Evolutionary conservation across 768 basidiomycete species (phyloP).

Genomic region (Rhodotorula taiwanensis): DNA sequence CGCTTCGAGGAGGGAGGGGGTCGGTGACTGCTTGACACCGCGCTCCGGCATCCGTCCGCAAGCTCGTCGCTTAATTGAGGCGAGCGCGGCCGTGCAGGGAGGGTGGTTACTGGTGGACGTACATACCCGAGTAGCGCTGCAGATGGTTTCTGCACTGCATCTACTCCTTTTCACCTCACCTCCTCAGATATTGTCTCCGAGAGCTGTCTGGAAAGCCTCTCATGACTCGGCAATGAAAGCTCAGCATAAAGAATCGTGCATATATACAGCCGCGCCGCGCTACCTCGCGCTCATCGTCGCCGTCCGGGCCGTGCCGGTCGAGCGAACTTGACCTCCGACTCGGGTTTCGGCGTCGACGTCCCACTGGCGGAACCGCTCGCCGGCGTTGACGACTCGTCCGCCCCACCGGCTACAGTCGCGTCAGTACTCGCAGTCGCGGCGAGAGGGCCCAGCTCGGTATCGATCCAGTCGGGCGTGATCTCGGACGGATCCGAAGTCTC

Average conservation of each 20-base stretch:
- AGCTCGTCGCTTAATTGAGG: neutral
- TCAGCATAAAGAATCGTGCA: too few species aligned
- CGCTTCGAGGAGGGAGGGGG: too few species aligned
- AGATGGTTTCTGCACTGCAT: too few species aligned
- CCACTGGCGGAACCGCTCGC: neutral
- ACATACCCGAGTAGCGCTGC: too few species aligned
- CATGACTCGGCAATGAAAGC: too few species aligned
- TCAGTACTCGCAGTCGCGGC: neutral
- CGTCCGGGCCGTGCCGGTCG: constrained; percentile 63
- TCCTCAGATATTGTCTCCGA: too few species aligned
- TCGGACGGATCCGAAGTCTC: constrained; percentile 77
- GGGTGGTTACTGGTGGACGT: too few species aligned
- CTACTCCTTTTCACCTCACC: too few species aligned
- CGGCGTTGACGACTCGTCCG: neutral
- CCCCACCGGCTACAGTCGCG: neutral
- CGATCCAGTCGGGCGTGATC: constrained; percentile 59
- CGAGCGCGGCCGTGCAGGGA: too few species aligned
- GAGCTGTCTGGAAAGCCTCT: too few species aligned
- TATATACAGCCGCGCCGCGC: too few species aligned
- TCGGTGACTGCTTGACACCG: too few species aligned
- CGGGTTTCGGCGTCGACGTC: constrained; percentile 12
- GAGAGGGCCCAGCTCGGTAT: constrained; percentile 53
- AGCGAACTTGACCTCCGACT: constrained; percentile 54
- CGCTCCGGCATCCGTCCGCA: neutral
- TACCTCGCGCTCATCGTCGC: constrained; percentile 42